Percentiles rank a stretch among this genome's conserved stretches.
Evolutionary conservation across 1,284 basidiomycete species (phyloP).

Genomic region (Pulchroboletus neoregius): DNA sequence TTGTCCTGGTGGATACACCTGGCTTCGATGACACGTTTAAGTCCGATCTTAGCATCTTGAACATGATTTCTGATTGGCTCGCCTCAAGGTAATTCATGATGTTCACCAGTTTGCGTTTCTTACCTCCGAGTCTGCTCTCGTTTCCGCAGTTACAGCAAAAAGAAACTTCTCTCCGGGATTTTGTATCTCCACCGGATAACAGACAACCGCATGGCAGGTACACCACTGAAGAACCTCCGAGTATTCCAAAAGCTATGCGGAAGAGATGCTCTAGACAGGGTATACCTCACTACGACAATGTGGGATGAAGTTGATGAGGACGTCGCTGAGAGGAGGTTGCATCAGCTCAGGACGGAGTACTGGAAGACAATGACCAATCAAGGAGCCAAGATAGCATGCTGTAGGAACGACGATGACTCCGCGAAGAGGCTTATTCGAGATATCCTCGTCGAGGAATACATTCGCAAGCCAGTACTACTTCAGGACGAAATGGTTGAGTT

Average conservation of each 20-base stretch:
- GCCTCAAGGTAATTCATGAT: conserved; percentile 10
- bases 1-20: conserved; percentile 23
- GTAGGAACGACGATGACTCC: conserved; percentile 8
- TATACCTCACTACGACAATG: conserved; percentile 19
- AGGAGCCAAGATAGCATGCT: conserved; percentile 5
- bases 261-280: background rate
- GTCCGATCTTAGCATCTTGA: conserved; percentile 24
- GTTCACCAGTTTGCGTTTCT: background rate
- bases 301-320: conserved; percentile 16
- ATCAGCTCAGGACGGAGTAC: background rate
- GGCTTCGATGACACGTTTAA: conserved; percentile 19
- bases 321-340: conserved; percentile 9
- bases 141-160: conserved; percentile 32
- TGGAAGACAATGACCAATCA: conserved; percentile 14
- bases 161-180: conserved; percentile 38
- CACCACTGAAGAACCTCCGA: conserved; percentile 39
- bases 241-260: conserved; percentile 10
- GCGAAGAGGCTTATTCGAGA: conserved; percentile 7
- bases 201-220: conserved; percentile 42
- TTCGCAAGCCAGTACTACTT: too few species aligned
- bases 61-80: conserved; percentile 27
- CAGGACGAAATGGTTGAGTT: conserved; percentile 14
- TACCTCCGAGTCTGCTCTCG: background rate
- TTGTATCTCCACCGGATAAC: conserved; percentile 50
- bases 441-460: too few species aligned